phyloP scores from a whole-genome alignment of 305 asterid genomes.

The Fraxinus sp. region DNA sequence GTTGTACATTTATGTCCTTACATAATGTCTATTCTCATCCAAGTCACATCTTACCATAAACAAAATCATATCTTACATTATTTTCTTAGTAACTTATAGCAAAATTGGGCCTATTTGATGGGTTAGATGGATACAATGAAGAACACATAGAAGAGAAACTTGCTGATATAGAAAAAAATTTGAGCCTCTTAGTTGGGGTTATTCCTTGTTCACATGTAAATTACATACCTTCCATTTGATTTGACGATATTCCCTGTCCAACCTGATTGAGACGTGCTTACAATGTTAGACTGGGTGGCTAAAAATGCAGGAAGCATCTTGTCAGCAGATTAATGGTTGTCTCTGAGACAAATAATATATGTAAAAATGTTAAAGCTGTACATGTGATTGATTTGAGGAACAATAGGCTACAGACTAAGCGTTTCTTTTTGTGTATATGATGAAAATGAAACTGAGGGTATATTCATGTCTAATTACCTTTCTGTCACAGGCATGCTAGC shows the following conservation, averaged over 20 bases:
- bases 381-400: slow-evolving; percentile 12
- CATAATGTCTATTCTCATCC: not conserved
- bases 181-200: not conserved
- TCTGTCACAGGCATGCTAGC: slow-evolving; percentile 75
- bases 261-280: not conserved
- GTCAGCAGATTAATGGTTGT: not conserved
- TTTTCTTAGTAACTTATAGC: not conserved
- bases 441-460: not conserved
- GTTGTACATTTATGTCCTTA: not conserved
- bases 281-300: not conserved
- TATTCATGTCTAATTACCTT: slow-evolving; percentile 5
- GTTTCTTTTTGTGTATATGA: not conserved
- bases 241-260: not conserved
- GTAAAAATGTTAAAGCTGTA: not conserved
- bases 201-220: not conserved
- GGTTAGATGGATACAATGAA: not conserved
- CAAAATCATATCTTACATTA: not conserved
- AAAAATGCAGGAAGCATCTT: not conserved
- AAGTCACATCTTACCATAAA: not conserved
- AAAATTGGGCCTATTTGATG: not conserved
- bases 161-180: not conserved
- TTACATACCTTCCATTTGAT: not conserved
- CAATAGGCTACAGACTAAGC: not conserved
- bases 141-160: not conserved
- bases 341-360: not conserved